phyloP scores from a whole-genome alignment of 2,329 filamentous ascomycete genomes.

The Microcyclosporella mali region DNA sequence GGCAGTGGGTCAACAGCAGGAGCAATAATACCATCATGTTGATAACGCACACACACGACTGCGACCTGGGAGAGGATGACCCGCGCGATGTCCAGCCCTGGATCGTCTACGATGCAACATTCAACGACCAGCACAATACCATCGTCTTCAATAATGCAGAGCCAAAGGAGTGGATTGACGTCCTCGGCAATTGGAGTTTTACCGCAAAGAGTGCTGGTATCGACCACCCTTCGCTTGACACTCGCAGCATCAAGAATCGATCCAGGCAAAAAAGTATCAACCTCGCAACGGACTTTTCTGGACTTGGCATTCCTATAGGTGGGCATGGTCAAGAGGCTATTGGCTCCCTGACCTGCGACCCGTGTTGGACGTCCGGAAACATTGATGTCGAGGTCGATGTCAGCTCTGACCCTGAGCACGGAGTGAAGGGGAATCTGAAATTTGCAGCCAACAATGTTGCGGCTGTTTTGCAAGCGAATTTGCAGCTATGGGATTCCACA shows the following conservation, averaged over 20 bases:
- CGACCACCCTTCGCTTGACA: background rate
- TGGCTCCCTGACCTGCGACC: no score
- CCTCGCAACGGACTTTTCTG: no score
- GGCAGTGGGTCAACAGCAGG: slow-evolving; percentile 1
- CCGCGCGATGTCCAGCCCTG: slow-evolving; percentile 1
- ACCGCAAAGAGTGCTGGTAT: slow-evolving; percentile 3
- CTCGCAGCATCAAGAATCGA: background rate
- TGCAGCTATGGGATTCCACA: no score
- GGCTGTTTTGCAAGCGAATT: no score
- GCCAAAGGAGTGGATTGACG: background rate
- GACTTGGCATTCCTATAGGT: no score
- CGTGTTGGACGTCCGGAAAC: no score
- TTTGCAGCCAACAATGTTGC: no score
- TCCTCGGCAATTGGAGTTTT: background rate
- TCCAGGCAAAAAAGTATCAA: no score
- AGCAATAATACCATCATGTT: background rate
- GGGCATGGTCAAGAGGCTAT: no score
- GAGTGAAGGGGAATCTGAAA: no score
- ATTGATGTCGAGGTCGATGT: no score
- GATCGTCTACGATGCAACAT: background rate
- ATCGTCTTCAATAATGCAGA: background rate
- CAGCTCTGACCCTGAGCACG: no score
- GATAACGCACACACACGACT: background rate
- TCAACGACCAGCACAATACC: background rate
- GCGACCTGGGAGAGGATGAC: background rate